These are phyloP conservation scores for Porcisia hertigi DNA, from an alignment of 208 protist genomes.

Conservation along the genomic window DNA sequence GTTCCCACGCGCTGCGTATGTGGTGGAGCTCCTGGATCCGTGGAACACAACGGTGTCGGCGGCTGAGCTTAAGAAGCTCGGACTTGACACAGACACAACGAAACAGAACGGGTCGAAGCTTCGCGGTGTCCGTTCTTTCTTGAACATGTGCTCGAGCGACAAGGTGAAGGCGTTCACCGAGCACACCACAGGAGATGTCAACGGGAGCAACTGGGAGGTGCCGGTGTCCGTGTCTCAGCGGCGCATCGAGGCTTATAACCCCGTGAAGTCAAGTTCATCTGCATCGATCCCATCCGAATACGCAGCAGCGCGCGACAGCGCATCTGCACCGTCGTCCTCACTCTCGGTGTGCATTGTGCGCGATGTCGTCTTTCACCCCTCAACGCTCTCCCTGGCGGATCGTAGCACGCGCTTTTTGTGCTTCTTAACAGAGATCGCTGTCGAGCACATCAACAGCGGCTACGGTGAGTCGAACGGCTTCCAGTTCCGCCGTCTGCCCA, in stretches of 20 bases:
- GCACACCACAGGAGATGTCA: constrained; percentile 57
- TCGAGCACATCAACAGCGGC: constrained; percentile 91
- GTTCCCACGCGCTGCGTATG: constrained; percentile 78
- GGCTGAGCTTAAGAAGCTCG: constrained; percentile 17
- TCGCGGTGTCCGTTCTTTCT: constrained; percentile 33
- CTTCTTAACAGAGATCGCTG: constrained; percentile 92
- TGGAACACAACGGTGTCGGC: constrained; percentile 15
- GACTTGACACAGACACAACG: neutral
- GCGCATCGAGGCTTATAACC: constrained; percentile 59
- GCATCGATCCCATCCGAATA: constrained; percentile 17
- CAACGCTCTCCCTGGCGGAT: constrained; percentile 71
- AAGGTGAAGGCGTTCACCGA: constrained; percentile 82
- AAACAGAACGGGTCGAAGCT: constrained; percentile 1
- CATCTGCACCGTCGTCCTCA: neutral
- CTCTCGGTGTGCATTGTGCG: constrained; percentile 53
- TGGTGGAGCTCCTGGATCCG: constrained; percentile 81
- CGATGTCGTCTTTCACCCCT: constrained; percentile 89
- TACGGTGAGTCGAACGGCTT: constrained; percentile 83
- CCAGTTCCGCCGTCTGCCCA: constrained; percentile 64
- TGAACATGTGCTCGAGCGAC: constrained; percentile 85
- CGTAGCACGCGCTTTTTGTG: constrained; percentile 80
- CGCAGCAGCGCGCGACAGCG: constrained; percentile 1
- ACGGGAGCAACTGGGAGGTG: constrained; percentile 88
- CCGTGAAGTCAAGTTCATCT: constrained; percentile 7
- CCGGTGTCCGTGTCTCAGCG: constrained; percentile 81